Percentiles rank a stretch among this genome's conserved stretches.
These are phyloP conservation scores for Trichophyton mentagrophytes DNA, from an alignment of 2,329 filamentous ascomycete species.

Conservation along the genomic window DNA sequence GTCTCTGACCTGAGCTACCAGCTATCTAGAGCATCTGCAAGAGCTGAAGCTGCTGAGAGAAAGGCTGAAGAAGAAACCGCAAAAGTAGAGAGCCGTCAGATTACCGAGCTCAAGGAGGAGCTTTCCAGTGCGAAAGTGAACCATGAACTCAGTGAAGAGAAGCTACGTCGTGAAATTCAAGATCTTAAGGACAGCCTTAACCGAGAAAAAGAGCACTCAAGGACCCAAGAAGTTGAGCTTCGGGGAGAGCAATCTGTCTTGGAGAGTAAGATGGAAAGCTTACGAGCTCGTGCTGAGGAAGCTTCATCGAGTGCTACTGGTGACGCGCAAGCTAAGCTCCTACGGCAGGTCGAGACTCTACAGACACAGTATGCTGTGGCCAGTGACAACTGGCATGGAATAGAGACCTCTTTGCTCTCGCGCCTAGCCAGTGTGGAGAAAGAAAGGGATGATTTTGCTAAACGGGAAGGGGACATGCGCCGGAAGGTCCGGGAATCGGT, in stretches of 20 bases:
- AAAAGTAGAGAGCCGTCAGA: constrained; percentile 49
- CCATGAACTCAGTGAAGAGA: constrained; percentile 56
- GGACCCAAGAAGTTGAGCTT: constrained; percentile 60
- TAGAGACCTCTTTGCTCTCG: constrained; percentile 73
- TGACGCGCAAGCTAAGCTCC: constrained; percentile 74
- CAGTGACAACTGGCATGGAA: constrained; percentile 94
- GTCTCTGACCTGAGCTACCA: constrained; percentile 59
- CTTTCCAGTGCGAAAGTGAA: constrained; percentile 58
- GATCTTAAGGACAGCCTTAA: constrained; percentile 62
- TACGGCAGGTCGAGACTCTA: constrained; percentile 87
- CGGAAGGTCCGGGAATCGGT: constrained; percentile 80
- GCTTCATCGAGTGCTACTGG: constrained; percentile 69
- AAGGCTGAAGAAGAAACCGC: constrained; percentile 56
- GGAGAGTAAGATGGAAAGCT: constrained; percentile 79
- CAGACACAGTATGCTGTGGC: constrained; percentile 92
- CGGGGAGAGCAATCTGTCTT: constrained; percentile 63
- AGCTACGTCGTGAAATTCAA: constrained; percentile 53
- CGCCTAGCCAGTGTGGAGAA: constrained; percentile 69
- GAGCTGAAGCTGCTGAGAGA: constrained; percentile 53
- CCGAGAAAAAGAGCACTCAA: constrained; percentile 57
- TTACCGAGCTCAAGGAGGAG: constrained; percentile 48
- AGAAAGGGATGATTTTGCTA: constrained; percentile 74
- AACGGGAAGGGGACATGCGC: constrained; percentile 73
- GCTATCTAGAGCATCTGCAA: constrained; percentile 52
- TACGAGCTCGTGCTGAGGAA: constrained; percentile 78